Base-by-base conservation (phyloP, 192 early-diverging fungal genomes). In the Coemansia sp. region DNA sequence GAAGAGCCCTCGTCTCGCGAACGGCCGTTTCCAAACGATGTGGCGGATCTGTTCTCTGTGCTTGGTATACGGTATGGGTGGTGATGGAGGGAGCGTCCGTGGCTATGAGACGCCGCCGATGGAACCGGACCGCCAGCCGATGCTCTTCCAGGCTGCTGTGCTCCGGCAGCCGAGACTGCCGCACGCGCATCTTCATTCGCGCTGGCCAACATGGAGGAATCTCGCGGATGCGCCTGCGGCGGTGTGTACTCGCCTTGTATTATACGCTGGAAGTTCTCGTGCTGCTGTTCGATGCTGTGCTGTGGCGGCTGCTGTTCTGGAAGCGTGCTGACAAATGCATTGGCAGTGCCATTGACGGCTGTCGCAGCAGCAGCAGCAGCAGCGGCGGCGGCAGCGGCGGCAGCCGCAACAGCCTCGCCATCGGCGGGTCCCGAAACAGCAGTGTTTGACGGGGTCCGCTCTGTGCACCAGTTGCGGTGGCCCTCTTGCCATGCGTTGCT, bases 381-480 rank as follows among this genome's bases (percentile, higher is more conserved):
- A 3, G 68, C 63, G 27, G 73, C 73, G 4, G 66, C 68, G 2
- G 61, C 63, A 1, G 64, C 62, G 44, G 64, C 67, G 7, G 75
- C 65, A 23, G 55, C 48, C 4, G 58, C 61, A 29, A 67, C 30
- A 41, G 76, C 55, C 11, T 62, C 69, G 8, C 66, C 41, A 19
- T 61, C 62, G n/a, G 55, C 50, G 28, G 57, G 47, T 2, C 59
- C 58, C 4, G 64, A 52, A 11, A 50, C 66, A 23, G 25, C 55
- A 10, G 54, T 50, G 47, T 44, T 59, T 6, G 64, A 55, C 27
- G 65, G 68, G 30, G 62, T 76, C 60, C 67, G 65, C 55, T 90
- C 89, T 6, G 85, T 83, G 65, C 91, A 92, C 91, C 91, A 92
- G 85, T 86, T 85, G 40, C 89, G 80, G 65, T 92, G 91, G 6